A percentile compares a stretch with the other conserved stretches of the same genome.
phyloP scores from a whole-genome alignment of 805 yeast genomes.

The Huiozyma naganishii region DNA sequence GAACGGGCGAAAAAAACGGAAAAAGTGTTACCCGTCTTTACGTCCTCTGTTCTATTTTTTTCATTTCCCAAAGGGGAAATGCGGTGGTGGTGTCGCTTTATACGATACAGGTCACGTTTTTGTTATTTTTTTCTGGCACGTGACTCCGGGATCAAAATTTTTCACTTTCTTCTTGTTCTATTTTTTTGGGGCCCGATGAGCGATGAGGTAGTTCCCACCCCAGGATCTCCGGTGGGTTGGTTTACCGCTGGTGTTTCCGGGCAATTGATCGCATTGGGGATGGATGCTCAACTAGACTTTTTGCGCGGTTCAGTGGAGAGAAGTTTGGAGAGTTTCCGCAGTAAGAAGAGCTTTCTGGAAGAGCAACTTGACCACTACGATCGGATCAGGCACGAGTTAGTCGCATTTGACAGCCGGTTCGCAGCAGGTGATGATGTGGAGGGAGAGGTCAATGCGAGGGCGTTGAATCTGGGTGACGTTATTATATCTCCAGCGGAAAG shows the following conservation, averaged over 20 bases:
- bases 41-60: too few relatives aligned
- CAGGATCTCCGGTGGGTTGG: too few relatives aligned
- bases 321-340: conserved; percentile 14
- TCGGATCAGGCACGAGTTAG: conserved; percentile 9
- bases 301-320: conserved; percentile 13
- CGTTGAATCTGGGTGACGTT: conserved; percentile 24
- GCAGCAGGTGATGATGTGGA: conserved; percentile 4
- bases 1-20: too few relatives aligned
- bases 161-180: too few relatives aligned
- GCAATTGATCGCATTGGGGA: background rate
- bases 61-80: too few relatives aligned
- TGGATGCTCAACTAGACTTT: conserved; percentile 8
- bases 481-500: conserved; percentile 12
- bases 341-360: conserved; percentile 17
- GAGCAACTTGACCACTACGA: conserved; percentile 21
- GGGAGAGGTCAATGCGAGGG: conserved; percentile 8
- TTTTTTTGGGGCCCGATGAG: too few relatives aligned
- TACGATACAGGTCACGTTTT: too few relatives aligned
- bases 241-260: background rate
- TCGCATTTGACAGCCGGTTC: conserved; percentile 1
- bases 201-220: too few relatives aligned
- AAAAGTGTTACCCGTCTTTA: too few relatives aligned
- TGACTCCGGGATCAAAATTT: too few relatives aligned
- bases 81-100: too few relatives aligned
- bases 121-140: too few relatives aligned